phyloP scores from a whole-genome alignment of 371 early-diverging fungal genomes.

The Neoconidiobolus thromboides region DNA sequence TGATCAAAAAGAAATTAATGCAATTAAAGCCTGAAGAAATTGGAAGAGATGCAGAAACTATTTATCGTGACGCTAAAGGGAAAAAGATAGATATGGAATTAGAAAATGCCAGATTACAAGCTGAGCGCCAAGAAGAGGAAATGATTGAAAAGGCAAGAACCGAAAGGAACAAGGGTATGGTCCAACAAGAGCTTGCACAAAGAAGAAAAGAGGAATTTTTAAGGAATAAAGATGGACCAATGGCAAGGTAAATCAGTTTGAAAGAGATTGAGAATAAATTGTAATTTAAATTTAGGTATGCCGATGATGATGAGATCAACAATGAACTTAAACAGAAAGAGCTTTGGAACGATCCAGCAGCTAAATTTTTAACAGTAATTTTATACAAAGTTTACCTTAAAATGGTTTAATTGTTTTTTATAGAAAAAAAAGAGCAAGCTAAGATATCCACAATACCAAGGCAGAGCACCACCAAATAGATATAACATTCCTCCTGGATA shows the following conservation, averaged over 20 bases:
- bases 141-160: slow-evolving; percentile 26
- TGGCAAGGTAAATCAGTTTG: slow-evolving; percentile 26
- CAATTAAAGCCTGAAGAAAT: slow-evolving; percentile 17
- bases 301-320: slow-evolving; percentile 39
- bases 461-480: slow-evolving; percentile 51
- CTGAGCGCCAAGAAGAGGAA: slow-evolving; percentile 34
- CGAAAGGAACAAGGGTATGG: slow-evolving; percentile 63
- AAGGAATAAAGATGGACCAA: slow-evolving; percentile 34
- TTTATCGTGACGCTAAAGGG: slow-evolving; percentile 59
- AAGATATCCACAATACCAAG: slow-evolving; percentile 27
- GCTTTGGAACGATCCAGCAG: slow-evolving; percentile 50
- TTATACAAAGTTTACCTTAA: slow-evolving; percentile 10
- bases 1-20: slow-evolving; percentile 14
- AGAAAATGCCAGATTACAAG: slow-evolving; percentile 29
- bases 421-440: slow-evolving; percentile 14
- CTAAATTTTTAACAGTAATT: slow-evolving; percentile 31
- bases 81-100: slow-evolving; percentile 45
- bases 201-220: slow-evolving; percentile 20
- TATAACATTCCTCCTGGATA: slow-evolving; percentile 69
- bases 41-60: slow-evolving; percentile 37
- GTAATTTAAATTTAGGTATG: slow-evolving; percentile 18
- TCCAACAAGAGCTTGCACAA: slow-evolving; percentile 37
- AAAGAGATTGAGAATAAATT: slow-evolving; percentile 1
- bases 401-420: slow-evolving; percentile 1
- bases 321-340: slow-evolving; percentile 30